Conservation (phyloP, 73 alveolate genomes). For the Tetrahymena malaccensis region DNA sequence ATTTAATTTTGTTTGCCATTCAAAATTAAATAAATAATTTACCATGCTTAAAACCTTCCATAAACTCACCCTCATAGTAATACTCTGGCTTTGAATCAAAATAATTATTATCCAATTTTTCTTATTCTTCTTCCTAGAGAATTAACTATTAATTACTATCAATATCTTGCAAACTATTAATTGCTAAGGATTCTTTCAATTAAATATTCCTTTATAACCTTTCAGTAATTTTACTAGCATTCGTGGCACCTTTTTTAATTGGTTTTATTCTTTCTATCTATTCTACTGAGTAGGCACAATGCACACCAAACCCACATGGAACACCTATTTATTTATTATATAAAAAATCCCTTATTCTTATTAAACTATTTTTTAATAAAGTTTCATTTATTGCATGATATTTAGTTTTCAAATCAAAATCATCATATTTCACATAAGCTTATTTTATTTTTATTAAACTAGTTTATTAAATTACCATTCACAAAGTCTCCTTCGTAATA, state of each 20-base stretch:
- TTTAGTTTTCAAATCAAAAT: too few species aligned
- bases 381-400: too few species aligned
- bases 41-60: slow-evolving; percentile 36
- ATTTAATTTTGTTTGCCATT: too few species aligned
- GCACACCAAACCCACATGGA: slow-evolving; percentile 31
- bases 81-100: not conserved
- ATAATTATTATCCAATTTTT: not conserved
- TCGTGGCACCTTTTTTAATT: not conserved
- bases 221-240: not conserved
- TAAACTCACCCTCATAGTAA: slow-evolving; percentile 28
- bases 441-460: not conserved
- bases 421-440: too few species aligned
- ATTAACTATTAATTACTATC: not conserved
- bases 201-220: not conserved
- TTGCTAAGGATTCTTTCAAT: not conserved
- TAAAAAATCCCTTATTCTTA: too few species aligned
- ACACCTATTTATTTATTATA: not conserved
- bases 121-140: not conserved
- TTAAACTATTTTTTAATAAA: too few species aligned
- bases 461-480: not conserved
- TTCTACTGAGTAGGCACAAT: slow-evolving; percentile 5
- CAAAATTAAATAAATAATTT: not conserved
- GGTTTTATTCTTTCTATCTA: slow-evolving; percentile 8
- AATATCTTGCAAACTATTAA: not conserved
- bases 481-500: slow-evolving; percentile 27